Percentiles rank a stretch among this genome's conserved stretches.
These are phyloP conservation scores for Combretum micranthum DNA, from an alignment of 345 rosid species.

Conservation along the genomic window DNA sequence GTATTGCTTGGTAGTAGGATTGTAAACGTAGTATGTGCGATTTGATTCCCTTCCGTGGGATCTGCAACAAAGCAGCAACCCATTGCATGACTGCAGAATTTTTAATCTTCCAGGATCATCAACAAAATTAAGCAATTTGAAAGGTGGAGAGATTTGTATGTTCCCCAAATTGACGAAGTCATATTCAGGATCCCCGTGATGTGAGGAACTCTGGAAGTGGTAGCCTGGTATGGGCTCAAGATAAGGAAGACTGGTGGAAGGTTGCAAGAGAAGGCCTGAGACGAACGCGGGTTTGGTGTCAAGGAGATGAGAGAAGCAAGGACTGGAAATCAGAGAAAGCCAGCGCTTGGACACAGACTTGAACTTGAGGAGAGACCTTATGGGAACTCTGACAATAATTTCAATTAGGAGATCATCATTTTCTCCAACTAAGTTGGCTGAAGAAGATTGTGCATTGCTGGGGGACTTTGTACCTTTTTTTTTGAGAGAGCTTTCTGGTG, in stretches of 20 bases:
- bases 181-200: background rate
- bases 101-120: slow-evolving; percentile 14
- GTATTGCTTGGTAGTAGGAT: slow-evolving; percentile 20
- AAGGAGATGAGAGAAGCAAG: slow-evolving; percentile 12
- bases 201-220: background rate
- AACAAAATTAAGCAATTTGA: slow-evolving; percentile 14
- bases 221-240: background rate
- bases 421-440: background rate
- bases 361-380: slow-evolving; percentile 16
- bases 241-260: slow-evolving; percentile 1
- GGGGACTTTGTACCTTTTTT: too few species aligned
- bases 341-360: slow-evolving; percentile 24
- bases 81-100: slow-evolving; percentile 19
- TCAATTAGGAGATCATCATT: background rate
- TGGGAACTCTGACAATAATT: slow-evolving; percentile 10
- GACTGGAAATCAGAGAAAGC: slow-evolving; percentile 16
- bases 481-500: too few species aligned
- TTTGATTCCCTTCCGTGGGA: slow-evolving; percentile 15
- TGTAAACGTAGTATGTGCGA: slow-evolving; percentile 18
- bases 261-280: slow-evolving; percentile 23
- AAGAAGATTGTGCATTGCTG: background rate
- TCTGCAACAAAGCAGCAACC: slow-evolving; percentile 25
- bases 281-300: slow-evolving; percentile 7
- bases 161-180: slow-evolving; percentile 4
- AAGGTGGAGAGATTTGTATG: slow-evolving; percentile 9